Evolutionary conservation across 2,329 filamentous ascomycete genomes (phyloP).

Genomic region (Fusarium sulawesiense): DNA sequence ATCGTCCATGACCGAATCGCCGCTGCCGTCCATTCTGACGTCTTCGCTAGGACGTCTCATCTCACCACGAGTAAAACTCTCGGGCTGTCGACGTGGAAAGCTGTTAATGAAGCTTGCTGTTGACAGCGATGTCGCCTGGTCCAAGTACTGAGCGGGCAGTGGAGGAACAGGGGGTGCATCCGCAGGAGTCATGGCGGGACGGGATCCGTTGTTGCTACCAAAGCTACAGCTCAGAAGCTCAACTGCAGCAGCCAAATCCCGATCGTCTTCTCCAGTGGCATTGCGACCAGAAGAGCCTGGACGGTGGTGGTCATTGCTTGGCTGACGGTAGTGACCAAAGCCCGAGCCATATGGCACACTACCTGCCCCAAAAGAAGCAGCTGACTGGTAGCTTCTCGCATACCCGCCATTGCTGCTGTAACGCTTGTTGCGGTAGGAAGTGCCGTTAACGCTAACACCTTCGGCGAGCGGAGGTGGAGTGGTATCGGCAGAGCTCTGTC

Average conservation of each 20-base stretch:
- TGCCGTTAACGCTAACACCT: constrained; percentile 65
- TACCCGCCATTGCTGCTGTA: constrained; percentile 68
- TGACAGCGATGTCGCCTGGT: constrained; percentile 67
- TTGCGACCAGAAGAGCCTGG: constrained; percentile 84
- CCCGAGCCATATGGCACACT: constrained; percentile 61
- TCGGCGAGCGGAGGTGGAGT: constrained; percentile 87
- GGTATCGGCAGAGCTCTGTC: constrained; percentile 87
- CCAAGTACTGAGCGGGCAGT: constrained; percentile 82
- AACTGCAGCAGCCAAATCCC: constrained; percentile 88
- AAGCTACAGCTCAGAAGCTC: constrained; percentile 93
- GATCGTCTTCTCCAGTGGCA: constrained; percentile 82
- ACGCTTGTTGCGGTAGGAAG: constrained; percentile 67
- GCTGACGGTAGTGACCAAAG: constrained; percentile 73
- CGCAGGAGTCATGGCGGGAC: constrained; percentile 70
- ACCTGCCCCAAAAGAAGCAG: constrained; percentile 61
- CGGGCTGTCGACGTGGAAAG: constrained; percentile 69
- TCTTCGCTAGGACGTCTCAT: constrained; percentile 64
- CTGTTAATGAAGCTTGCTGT: constrained; percentile 72
- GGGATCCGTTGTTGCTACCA: constrained; percentile 77
- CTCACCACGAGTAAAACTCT: constrained; percentile 73
- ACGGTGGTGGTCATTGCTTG: constrained; percentile 78
- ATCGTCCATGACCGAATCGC: constrained; percentile 73
- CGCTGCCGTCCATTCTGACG: constrained; percentile 75
- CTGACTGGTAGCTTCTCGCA: constrained; percentile 86
- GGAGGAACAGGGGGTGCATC: constrained; percentile 90